phyloP scores from a whole-genome alignment of 208 protist genomes.

The Trypanosoma brucei region DNA sequence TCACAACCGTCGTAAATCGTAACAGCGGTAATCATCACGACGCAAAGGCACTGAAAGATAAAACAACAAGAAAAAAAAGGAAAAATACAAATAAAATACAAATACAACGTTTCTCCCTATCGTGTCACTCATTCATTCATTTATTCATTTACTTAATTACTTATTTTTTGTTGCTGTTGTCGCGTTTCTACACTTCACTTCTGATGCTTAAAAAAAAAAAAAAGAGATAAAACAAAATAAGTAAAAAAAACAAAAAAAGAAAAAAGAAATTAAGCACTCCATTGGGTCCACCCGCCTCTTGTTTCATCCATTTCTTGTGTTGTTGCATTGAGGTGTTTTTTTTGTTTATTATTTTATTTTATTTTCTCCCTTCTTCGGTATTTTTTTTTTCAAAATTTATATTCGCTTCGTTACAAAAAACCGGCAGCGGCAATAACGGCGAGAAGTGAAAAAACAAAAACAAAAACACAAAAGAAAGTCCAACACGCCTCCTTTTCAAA shows the following conservation, averaged over 20 bases:
- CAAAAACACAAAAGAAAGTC: too few relatives aligned
- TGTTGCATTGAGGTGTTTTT: constrained; percentile 5
- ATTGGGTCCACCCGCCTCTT: neutral
- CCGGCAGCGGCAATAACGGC: too few relatives aligned
- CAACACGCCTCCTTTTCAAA: too few relatives aligned
- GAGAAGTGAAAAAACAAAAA: too few relatives aligned
- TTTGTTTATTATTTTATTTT: constrained; percentile 2
- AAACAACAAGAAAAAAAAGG: constrained; percentile 8
- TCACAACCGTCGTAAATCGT: too few relatives aligned
- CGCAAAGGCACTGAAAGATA: constrained; percentile 2
- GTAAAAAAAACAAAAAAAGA: neutral
- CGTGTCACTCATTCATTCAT: neutral
- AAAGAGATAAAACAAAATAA: neutral
- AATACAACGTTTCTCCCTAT: constrained; percentile 3
- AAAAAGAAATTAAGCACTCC: neutral
- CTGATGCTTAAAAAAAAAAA: neutral
- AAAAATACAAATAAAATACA: constrained; percentile 5
- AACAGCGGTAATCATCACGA: neutral
- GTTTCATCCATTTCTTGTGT: too few relatives aligned
- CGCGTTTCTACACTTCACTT: neutral
- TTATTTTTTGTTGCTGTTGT: too few relatives aligned
- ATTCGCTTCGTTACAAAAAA: too few relatives aligned
- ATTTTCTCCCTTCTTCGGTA: neutral
- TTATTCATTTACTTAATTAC: too few relatives aligned
- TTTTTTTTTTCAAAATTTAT: constrained; percentile 2